These are phyloP conservation scores for Xylariaceae sp. DNA, from an alignment of 2,329 filamentous ascomycete genomes.

Conservation along the genomic window DNA sequence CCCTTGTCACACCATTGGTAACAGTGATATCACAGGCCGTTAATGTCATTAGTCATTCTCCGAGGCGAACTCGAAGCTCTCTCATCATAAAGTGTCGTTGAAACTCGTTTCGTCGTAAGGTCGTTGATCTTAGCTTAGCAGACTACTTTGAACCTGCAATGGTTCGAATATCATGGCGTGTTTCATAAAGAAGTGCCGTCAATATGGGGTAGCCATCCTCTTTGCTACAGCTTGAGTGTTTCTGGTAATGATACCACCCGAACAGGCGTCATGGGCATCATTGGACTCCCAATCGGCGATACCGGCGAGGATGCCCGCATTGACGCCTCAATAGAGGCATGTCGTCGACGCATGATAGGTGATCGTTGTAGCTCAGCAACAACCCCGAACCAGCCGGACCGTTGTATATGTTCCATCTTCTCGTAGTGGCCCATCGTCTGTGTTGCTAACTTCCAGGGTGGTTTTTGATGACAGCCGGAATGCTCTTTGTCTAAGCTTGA, in stretches of 20 bases:
- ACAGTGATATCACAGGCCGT: constrained; percentile 1
- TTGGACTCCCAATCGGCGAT: constrained; percentile 26
- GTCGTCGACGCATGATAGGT: constrained; percentile 55
- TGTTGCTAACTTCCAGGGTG: constrained; percentile 50
- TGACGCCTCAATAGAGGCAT: constrained; percentile 56
- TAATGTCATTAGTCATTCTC: constrained; percentile 13
- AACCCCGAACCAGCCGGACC: constrained; percentile 57
- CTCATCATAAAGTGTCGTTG: background rate
- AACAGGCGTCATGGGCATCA: constrained; percentile 16
- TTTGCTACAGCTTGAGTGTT: constrained; percentile 10
- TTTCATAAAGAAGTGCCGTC: background rate
- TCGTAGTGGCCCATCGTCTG: constrained; percentile 50
- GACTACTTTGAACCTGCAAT: background rate
- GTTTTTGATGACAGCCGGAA: constrained; percentile 42
- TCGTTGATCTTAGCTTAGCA: constrained; percentile 12
- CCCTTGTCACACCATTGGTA: constrained; percentile 1
- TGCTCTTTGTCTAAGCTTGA: constrained; percentile 38
- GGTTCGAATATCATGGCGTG: background rate
- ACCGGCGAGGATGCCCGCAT: constrained; percentile 42
- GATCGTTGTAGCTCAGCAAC: constrained; percentile 58
- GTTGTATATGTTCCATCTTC: constrained; percentile 42
- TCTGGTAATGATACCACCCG: constrained; percentile 12
- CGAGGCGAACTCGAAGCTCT: background rate
- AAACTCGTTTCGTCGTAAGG: constrained; percentile 18
- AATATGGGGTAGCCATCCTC: background rate